Conservation (phyloP, 1,284 basidiomycete species). For the Inonotus hispidus region DNA sequence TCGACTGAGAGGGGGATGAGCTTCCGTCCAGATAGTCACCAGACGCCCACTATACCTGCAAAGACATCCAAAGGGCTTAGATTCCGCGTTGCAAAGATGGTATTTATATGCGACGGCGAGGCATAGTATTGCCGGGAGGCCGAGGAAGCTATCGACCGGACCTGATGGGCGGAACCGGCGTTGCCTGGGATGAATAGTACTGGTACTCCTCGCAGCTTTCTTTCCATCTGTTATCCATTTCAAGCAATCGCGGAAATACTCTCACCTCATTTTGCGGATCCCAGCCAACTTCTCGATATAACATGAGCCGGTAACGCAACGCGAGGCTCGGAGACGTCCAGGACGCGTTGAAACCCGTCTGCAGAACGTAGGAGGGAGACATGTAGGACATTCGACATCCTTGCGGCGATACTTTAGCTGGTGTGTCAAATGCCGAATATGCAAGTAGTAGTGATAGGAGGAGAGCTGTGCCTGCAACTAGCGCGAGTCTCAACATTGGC, state of each 20-base stretch:
- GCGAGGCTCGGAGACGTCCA: conserved; percentile 58
- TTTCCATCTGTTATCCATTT: conserved; percentile 4
- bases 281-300: conserved; percentile 91
- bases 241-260: conserved; percentile 5
- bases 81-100: conserved; percentile 41
- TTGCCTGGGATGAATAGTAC: conserved; percentile 97
- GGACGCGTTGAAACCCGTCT: conserved; percentile 51
- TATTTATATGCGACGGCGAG: conserved; percentile 45
- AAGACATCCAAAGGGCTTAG: conserved; percentile 77
- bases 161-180: conserved; percentile 92
- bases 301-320: conserved; percentile 74
- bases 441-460: conserved; percentile 6
- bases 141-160: conserved; percentile 91
- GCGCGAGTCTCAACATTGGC: conserved; percentile 7
- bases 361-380: conserved; percentile 85
- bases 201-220: conserved; percentile 57
- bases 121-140: conserved; percentile 76
- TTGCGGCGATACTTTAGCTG: conserved; percentile 54
- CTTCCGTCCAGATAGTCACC: background rate
- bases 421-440: conserved; percentile 17
- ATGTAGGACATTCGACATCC: conserved; percentile 98
- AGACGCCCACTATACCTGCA: conserved; percentile 48
- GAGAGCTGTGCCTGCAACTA: conserved; percentile 8
- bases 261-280: conserved; percentile 57
- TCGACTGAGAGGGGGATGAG: conserved; percentile 54